A percentile compares a stretch with the other conserved stretches of the same genome.
phyloP scores from a whole-genome alignment of 2,329 filamentous ascomycete species.

The Ophiocordyceps australis region DNA sequence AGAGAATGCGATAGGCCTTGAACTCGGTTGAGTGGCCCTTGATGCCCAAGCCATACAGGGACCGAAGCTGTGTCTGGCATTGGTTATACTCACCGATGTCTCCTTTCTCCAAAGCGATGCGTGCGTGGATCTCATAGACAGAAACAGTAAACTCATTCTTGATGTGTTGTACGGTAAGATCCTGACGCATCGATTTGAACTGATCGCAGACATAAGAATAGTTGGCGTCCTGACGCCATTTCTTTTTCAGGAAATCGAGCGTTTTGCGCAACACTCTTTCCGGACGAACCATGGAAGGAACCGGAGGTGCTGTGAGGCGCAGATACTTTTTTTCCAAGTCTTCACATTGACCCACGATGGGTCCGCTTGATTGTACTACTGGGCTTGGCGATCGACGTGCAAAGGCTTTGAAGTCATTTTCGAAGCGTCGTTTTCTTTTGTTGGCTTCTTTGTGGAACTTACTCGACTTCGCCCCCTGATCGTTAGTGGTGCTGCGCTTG shows the following conservation, averaged over 20 bases:
- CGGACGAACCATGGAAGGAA: conserved; percentile 76
- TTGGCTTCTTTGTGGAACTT: conserved; percentile 85
- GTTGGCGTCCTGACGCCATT: conserved; percentile 86
- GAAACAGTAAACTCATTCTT: conserved; percentile 91
- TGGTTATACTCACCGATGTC: conserved; percentile 99
- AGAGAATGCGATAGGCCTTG: conserved; percentile 97
- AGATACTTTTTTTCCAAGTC: conserved; percentile 86
- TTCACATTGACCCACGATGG: conserved; percentile 73
- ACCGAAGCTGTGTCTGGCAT: conserved; percentile 94
- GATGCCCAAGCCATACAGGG: conserved; percentile 71
- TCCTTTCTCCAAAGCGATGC: conserved; percentile 93
- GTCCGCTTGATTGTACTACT: conserved; percentile 39
- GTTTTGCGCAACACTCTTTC: conserved; percentile 65
- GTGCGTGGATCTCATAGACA: conserved; percentile 93
- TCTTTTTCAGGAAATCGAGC: conserved; percentile 76
- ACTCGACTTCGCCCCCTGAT: conserved; percentile 43
- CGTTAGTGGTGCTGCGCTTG: conserved; percentile 24
- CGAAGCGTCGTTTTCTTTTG: conserved; percentile 78
- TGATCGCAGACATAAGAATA: conserved; percentile 98
- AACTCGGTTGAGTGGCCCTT: conserved; percentile 89
- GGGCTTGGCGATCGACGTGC: conserved; percentile 37
- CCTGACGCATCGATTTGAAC: conserved; percentile 96
- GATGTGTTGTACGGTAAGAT: conserved; percentile 93
- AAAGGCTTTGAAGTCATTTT: conserved; percentile 43
- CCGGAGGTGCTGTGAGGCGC: conserved; percentile 77